A percentile compares a stretch with the other conserved stretches of the same genome.
Conservation (phyloP, 2,329 filamentous ascomycete species). For the Endothia cerciana region DNA sequence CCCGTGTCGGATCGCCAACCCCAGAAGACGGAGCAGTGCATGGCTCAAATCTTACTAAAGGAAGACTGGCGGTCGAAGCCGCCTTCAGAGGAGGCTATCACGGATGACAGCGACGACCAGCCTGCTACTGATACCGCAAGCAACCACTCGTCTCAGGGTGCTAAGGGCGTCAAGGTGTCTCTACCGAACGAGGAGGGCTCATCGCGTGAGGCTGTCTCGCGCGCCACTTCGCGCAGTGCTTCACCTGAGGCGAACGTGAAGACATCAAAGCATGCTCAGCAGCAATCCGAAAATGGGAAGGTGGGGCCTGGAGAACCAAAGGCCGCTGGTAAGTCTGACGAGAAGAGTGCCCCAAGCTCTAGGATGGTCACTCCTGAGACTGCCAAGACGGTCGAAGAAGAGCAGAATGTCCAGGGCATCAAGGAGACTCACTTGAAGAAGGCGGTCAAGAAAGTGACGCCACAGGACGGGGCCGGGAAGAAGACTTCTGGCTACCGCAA, state of each 20-base stretch:
- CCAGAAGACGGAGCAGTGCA: background rate
- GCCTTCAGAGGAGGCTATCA: slow-evolving; percentile 19
- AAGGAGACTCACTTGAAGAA: background rate
- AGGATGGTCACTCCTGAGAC: background rate
- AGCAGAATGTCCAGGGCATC: background rate
- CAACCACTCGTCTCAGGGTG: slow-evolving; percentile 18
- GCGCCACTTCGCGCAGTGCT: slow-evolving; percentile 11
- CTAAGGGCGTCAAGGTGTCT: slow-evolving; percentile 17
- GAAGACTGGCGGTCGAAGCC: slow-evolving; percentile 27
- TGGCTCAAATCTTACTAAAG: background rate
- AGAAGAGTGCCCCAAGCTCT: slow-evolving; percentile 1
- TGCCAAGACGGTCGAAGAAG: background rate
- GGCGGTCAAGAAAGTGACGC: background rate
- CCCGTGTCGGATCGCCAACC: background rate
- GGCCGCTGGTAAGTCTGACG: background rate
- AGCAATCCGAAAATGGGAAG: background rate
- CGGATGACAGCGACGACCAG: slow-evolving; percentile 6
- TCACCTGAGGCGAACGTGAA: background rate
- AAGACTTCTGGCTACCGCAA: slow-evolving; percentile 7
- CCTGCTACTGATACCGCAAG: slow-evolving; percentile 15
- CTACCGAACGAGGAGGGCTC: slow-evolving; percentile 19
- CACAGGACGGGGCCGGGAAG: slow-evolving; percentile 1
- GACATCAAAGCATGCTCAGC: background rate
- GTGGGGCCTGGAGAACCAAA: background rate
- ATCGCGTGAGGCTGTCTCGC: background rate